Conservation (phyloP, 2,329 filamentous ascomycete species). For the Talaromyces sp. region DNA sequence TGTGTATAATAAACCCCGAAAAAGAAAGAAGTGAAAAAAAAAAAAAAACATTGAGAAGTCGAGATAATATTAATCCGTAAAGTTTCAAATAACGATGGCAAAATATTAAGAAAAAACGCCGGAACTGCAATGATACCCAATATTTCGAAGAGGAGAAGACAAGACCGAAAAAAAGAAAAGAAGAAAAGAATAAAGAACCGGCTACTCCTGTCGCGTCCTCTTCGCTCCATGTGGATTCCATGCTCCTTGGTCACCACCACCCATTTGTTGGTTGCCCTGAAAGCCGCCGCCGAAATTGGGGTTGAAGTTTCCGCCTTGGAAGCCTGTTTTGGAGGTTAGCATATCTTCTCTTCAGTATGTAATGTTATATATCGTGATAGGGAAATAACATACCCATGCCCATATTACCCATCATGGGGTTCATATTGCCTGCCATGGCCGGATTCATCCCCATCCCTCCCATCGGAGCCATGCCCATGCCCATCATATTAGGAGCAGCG, state of each 20-base stretch:
- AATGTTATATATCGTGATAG: constrained; percentile 1
- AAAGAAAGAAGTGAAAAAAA: not conserved
- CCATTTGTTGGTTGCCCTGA: constrained; percentile 52
- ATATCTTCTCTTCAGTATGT: constrained; percentile 17
- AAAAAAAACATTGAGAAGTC: not conserved
- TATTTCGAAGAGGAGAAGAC: not conserved
- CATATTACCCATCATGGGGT: constrained; percentile 53
- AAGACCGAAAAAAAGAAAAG: not conserved
- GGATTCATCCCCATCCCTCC: constrained; percentile 50
- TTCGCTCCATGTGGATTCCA: constrained; percentile 82
- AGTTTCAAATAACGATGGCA: not conserved
- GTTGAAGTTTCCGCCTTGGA: constrained; percentile 70
- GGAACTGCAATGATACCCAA: not conserved
- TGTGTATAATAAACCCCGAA: not conserved
- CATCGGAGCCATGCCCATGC: constrained; percentile 50
- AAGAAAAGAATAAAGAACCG: not conserved
- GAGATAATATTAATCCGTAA: not conserved
- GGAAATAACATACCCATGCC: constrained; percentile 44
- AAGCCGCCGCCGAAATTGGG: constrained; percentile 50
- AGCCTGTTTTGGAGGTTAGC: constrained; percentile 38
- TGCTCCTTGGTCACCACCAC: constrained; percentile 51
- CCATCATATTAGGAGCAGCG: constrained; percentile 48
- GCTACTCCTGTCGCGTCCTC: constrained; percentile 66
- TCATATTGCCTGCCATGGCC: constrained; percentile 52
- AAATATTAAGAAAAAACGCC: not conserved